A percentile compares a stretch with the other conserved stretches of the same genome.
Evolutionary conservation across 2,329 filamentous ascomycete genomes (phyloP).

Genomic region (Aspergillus quadrilineatus): DNA sequence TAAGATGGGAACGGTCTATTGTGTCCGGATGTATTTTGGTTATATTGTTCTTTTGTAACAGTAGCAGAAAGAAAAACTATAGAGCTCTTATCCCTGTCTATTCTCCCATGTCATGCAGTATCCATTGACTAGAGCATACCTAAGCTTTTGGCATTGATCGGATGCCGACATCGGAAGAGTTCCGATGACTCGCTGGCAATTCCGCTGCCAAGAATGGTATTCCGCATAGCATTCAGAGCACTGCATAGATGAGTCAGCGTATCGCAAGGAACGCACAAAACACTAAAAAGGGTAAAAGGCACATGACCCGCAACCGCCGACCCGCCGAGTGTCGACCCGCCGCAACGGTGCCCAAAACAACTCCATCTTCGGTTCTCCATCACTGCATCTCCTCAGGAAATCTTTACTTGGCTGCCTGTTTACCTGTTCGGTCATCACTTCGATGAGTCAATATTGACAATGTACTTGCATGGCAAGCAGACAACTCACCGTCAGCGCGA

Average conservation of each 20-base stretch:
- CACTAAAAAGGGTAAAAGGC: not conserved
- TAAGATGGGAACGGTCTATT: no score
- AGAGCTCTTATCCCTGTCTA: no score
- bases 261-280: not conserved
- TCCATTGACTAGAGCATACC: not conserved
- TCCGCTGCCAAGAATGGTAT: not conserved
- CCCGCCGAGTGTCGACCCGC: not conserved
- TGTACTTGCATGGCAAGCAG: constrained; percentile 4
- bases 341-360: not conserved
- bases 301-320: not conserved
- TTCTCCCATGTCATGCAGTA: not conserved
- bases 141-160: constrained; percentile 5
- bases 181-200: constrained; percentile 13
- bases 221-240: not conserved
- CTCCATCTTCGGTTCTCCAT: not conserved
- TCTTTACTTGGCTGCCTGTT: not conserved
- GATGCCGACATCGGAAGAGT: constrained; percentile 13
- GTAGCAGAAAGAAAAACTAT: no score
- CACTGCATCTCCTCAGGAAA: not conserved
- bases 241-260: not conserved
- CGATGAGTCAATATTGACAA: constrained; percentile 7
- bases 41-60: no score
- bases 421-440: not conserved
- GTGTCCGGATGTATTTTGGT: no score
- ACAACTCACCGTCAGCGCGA: constrained; percentile 15